phyloP scores from a whole-genome alignment of 2,329 filamentous ascomycete species.

The Ceratocystis colombiana region DNA sequence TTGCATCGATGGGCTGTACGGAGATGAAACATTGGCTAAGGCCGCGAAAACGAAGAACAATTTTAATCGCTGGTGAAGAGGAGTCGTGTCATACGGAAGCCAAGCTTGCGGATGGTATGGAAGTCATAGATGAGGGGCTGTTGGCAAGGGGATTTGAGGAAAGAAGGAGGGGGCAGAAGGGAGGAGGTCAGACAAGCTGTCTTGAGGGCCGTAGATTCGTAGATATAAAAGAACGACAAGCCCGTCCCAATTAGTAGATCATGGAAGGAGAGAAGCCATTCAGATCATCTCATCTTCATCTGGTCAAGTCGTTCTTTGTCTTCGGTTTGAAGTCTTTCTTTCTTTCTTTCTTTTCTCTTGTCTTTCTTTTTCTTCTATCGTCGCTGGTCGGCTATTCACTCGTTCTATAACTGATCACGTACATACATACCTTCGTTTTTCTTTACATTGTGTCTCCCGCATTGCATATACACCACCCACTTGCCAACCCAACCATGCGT shows the following conservation, averaged over 20 bases:
- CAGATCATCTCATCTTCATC: background rate
- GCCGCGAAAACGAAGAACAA: background rate
- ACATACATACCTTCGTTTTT: background rate
- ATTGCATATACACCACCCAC: background rate
- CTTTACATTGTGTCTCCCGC: background rate
- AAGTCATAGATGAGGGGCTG: too few relatives aligned
- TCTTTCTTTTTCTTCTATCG: background rate
- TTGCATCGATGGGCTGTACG: too few relatives aligned
- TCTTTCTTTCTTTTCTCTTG: background rate
- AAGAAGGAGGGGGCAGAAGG: background rate
- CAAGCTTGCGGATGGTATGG: background rate
- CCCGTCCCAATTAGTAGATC: background rate
- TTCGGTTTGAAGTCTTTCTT: background rate
- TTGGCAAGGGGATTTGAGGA: too few relatives aligned
- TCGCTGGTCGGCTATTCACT: constrained; percentile 8
- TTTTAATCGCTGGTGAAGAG: background rate
- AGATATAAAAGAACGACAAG: background rate
- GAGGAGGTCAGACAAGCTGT: background rate
- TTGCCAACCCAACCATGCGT: background rate
- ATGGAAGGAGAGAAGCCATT: background rate
- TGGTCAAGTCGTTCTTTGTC: background rate
- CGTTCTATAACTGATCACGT: background rate
- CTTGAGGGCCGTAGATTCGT: too few relatives aligned
- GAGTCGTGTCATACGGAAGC: background rate
- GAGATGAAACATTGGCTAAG: background rate